A percentile compares a stretch with the other conserved stretches of the same genome.
Evolutionary conservation across 768 basidiomycete genomes (phyloP).

Genomic region (Zangia roseola): DNA sequence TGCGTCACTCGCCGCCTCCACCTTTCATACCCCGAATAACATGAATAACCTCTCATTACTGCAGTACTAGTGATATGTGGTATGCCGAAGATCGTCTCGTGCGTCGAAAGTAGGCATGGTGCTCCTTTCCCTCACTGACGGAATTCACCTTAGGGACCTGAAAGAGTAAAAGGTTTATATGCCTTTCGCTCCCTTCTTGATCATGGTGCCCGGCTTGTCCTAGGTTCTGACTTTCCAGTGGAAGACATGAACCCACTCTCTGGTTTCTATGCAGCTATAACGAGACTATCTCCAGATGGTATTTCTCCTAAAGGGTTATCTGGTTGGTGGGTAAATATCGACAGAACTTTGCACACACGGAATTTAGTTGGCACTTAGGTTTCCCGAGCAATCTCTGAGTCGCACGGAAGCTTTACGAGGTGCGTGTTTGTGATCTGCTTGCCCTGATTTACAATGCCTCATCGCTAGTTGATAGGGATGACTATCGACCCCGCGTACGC

Average conservation of each 20-base stretch:
- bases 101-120: constrained; percentile 19
- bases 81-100: constrained; percentile 84
- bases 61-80: constrained; percentile 83
- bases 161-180: constrained; percentile 82
- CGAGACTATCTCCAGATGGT: constrained; percentile 67
- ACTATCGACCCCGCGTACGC: constrained; percentile 88
- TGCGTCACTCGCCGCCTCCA: constrained; percentile 37
- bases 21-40: background rate
- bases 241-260: constrained; percentile 82
- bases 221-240: constrained; percentile 91
- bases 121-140: background rate
- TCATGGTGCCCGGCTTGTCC: constrained; percentile 62
- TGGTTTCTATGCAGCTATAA: constrained; percentile 87
- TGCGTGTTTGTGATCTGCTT: constrained; percentile 18
- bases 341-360: background rate
- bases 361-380: constrained; percentile 47
- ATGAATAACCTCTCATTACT: background rate
- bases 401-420: constrained; percentile 77
- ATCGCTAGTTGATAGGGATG: constrained; percentile 55
- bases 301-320: constrained; percentile 76
- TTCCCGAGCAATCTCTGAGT: constrained; percentile 75
- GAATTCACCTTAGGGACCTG: constrained; percentile 56
- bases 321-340: constrained; percentile 63
- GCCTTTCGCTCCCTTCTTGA: constrained; percentile 77
- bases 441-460: background rate